A percentile compares a stretch with the other conserved stretches of the same genome.
These are phyloP conservation scores for Sclerospora graminicola DNA, from an alignment of 352 stramenopile genomes.

Conservation along the genomic window DNA sequence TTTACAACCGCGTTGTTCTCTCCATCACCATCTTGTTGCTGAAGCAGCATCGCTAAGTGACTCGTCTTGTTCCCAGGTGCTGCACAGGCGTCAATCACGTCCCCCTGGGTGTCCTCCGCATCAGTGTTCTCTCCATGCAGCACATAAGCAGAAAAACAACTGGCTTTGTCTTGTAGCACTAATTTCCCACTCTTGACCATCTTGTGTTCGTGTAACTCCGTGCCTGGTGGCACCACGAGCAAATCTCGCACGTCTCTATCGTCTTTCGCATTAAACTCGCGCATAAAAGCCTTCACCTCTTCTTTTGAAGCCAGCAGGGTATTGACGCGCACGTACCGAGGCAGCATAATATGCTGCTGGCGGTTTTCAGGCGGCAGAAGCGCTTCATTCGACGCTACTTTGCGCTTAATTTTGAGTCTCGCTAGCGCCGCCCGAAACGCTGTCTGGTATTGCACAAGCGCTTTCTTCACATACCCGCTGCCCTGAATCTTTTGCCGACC, in stretches of 20 bases:
- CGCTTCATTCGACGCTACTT: slow-evolving; percentile 67
- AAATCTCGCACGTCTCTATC: slow-evolving; percentile 87
- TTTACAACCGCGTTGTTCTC: slow-evolving; percentile 19
- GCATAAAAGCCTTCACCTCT: slow-evolving; percentile 36
- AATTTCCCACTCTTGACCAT: slow-evolving; percentile 81
- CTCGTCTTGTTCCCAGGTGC: slow-evolving; percentile 98
- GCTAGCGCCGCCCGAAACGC: slow-evolving; percentile 64
- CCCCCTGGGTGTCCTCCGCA: slow-evolving; percentile 33
- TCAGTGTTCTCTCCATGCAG: slow-evolving; percentile 73
- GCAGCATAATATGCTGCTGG: slow-evolving; percentile 49
- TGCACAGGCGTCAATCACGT: slow-evolving; percentile 94
- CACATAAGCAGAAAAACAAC: slow-evolving; percentile 94
- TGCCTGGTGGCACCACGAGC: slow-evolving; percentile 85
- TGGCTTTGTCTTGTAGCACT: slow-evolving; percentile 95
- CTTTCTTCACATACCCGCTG: slow-evolving; percentile 81
- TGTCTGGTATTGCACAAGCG: slow-evolving; percentile 65
- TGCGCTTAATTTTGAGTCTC: slow-evolving; percentile 73
- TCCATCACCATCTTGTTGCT: slow-evolving; percentile 46
- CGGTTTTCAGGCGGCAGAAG: slow-evolving; percentile 75
- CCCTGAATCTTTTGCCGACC: slow-evolving; percentile 80
- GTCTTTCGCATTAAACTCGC: slow-evolving; percentile 42
- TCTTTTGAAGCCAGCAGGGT: slow-evolving; percentile 55
- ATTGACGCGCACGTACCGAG: slow-evolving; percentile 92
- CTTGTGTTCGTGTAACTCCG: slow-evolving; percentile 76
- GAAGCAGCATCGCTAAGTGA: slow-evolving; percentile 91